A percentile compares a stretch with the other conserved stretches of the same genome.
These are phyloP conservation scores for Trypanosoma caninum DNA, from an alignment of 208 protist genomes.

Conservation along the genomic window DNA sequence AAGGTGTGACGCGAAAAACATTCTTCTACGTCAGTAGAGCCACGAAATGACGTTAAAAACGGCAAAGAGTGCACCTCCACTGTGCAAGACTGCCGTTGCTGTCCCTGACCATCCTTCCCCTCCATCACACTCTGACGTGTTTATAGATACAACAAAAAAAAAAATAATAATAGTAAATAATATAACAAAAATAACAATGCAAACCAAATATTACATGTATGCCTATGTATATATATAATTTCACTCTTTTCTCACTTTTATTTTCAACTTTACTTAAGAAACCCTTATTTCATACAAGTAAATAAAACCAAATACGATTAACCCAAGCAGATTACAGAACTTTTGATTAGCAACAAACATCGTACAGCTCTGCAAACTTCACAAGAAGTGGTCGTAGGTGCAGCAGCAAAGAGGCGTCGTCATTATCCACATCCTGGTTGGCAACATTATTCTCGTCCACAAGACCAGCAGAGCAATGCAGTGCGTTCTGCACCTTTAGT, in stretches of 20 bases:
- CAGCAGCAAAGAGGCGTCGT: slow-evolving; percentile 24
- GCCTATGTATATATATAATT: too few species aligned
- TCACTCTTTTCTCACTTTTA: too few species aligned
- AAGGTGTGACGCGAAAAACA: slow-evolving; percentile 55
- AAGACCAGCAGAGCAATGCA: slow-evolving; percentile 32
- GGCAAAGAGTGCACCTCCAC: slow-evolving; percentile 60
- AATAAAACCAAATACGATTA: slow-evolving; percentile 5
- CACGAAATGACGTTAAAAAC: slow-evolving; percentile 57
- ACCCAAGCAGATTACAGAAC: background rate
- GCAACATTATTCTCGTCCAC: background rate
- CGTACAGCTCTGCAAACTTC: slow-evolving; percentile 52
- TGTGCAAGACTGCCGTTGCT: background rate
- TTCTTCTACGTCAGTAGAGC: slow-evolving; percentile 56
- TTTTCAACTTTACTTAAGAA: too few species aligned
- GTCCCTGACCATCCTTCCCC: background rate
- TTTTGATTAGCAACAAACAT: slow-evolving; percentile 19
- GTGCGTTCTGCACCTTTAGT: slow-evolving; percentile 72
- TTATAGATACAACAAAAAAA: slow-evolving; percentile 5
- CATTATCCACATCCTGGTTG: background rate
- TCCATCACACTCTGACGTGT: background rate
- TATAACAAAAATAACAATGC: too few species aligned
- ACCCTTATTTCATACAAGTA: background rate
- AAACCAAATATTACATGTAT: too few species aligned
- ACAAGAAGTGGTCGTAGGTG: slow-evolving; percentile 39
- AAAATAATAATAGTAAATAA: background rate